Evolutionary conservation across 345 rosid species (phyloP).

Genomic region (Moricandia arvensis): DNA sequence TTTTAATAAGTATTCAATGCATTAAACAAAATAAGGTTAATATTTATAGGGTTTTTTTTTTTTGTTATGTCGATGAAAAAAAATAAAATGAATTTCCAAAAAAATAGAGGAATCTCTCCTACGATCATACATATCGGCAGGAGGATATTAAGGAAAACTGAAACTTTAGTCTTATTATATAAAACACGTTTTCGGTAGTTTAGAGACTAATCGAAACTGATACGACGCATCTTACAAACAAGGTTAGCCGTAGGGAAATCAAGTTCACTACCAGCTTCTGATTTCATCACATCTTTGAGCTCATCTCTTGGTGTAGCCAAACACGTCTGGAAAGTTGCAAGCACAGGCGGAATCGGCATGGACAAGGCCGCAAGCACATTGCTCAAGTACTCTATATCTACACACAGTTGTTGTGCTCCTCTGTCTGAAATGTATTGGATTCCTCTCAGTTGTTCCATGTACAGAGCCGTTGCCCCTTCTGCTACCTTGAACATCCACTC

Average conservation of each 20-base stretch:
- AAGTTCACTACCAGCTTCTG: conserved; percentile 69
- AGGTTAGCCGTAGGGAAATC: conserved; percentile 83
- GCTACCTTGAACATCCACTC: conserved; percentile 99
- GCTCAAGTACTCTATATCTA: conserved; percentile 89
- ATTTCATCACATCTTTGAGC: conserved; percentile 65
- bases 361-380: conserved; percentile 93
- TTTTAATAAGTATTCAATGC: too few species aligned
- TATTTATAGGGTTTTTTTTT: too few species aligned
- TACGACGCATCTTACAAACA: conserved; percentile 80
- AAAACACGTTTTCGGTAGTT: neutral
- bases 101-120: too few species aligned
- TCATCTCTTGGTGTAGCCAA: conserved; percentile 78
- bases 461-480: conserved; percentile 88
- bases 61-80: too few species aligned
- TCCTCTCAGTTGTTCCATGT: conserved; percentile 92
- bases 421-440: conserved; percentile 83
- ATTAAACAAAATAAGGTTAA: too few species aligned
- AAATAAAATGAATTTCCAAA: too few species aligned
- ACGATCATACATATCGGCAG: too few species aligned
- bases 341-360: conserved; percentile 74
- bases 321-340: conserved; percentile 81
- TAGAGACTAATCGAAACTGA: conserved; percentile 60
- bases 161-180: too few species aligned
- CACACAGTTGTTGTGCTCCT: conserved; percentile 90
- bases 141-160: too few species aligned